Base-by-base conservation (phyloP, 83 land plant species). In the Diphasiastrum complanatum region DNA sequence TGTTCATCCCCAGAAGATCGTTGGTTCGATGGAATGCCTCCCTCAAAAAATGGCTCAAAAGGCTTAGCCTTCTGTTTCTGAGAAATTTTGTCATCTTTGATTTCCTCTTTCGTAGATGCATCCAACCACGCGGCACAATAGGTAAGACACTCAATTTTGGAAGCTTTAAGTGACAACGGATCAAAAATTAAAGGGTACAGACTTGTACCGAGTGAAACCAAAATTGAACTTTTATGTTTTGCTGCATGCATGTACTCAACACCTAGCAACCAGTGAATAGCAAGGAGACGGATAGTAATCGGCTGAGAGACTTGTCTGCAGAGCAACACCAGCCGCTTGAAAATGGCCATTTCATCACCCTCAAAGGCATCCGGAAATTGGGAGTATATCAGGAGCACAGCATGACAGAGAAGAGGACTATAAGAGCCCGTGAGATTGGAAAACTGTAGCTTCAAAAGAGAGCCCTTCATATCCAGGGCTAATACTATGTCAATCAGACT, bases 241-340 rank as follows among this genome's bases (percentile, higher is more conserved):
- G 19, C 32, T n/a, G 32, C 16, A 5, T 4, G 52, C 33, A 79
- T 64, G 24, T 63, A 51, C 10, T 64, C 57, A 31, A 79, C 60
- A n/a, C 91, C 97, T 19, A 92, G 66, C 43, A 92, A 51, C 97
- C 90, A 92, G 63, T 92, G 95, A 3, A 92, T 69, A 1, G 83
- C 75, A 20, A 88, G 82, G 33, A 92, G 47, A 2, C 87, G 80
- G 27, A 85, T 65, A 5, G 82, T 70, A 38, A 85, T 56, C 33
- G 60, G 68, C 25, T 76, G 87, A 11, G 75, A 75, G 14, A 59
- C 31, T 30, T 85, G 91, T 33, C 65, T 71, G 6, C 81, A 75
- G 27, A 82, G 65, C 45, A 73, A 61, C 18, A 76, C 36, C 22
- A 92, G 70, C 0, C 97, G 71, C 35, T 61, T 69, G 20, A 76